Evolutionary conservation across 352 stramenopile species (phyloP).

Genomic region (Globisporangium megalacanthum): DNA sequence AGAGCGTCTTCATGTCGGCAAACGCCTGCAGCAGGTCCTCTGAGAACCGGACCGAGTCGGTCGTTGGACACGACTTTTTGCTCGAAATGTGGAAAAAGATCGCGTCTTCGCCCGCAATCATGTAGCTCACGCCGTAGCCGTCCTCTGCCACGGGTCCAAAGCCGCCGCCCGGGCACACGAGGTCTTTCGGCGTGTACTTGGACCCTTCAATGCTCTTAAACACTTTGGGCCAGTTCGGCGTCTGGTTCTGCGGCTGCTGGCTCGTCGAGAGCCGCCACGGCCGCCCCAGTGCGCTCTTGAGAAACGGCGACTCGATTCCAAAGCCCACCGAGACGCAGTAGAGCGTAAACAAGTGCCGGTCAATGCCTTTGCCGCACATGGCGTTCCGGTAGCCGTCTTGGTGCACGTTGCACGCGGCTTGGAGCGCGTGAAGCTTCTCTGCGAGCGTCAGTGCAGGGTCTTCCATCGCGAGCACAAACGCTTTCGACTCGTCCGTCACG

Average conservation of each 20-base stretch:
- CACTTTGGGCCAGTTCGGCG: slow-evolving; percentile 69
- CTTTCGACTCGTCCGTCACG: slow-evolving; percentile 87
- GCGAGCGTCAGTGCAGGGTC: slow-evolving; percentile 52
- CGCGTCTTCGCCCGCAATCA: slow-evolving; percentile 84
- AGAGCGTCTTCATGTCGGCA: slow-evolving; percentile 66
- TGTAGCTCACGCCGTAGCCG: slow-evolving; percentile 90
- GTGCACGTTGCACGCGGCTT: slow-evolving; percentile 86
- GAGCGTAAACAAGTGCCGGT: slow-evolving; percentile 95
- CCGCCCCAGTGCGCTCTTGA: slow-evolving; percentile 78
- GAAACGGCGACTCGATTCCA: slow-evolving; percentile 82
- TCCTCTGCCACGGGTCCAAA: slow-evolving; percentile 89
- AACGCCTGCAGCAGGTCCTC: slow-evolving; percentile 73
- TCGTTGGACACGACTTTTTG: slow-evolving; percentile 73
- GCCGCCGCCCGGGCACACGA: slow-evolving; percentile 72
- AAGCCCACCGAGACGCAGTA: slow-evolving; percentile 88
- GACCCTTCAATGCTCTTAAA: slow-evolving; percentile 55
- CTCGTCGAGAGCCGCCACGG: slow-evolving; percentile 87
- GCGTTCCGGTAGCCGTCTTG: slow-evolving; percentile 89
- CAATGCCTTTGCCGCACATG: slow-evolving; percentile 90
- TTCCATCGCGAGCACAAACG: slow-evolving; percentile 88
- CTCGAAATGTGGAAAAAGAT: slow-evolving; percentile 91
- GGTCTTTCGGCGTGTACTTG: slow-evolving; percentile 51
- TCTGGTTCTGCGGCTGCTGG: slow-evolving; percentile 89
- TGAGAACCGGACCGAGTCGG: slow-evolving; percentile 78
- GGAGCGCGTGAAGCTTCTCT: slow-evolving; percentile 84